These are phyloP conservation scores for Leishmania braziliensis DNA, from an alignment of 208 protist species.

Conservation along the genomic window DNA sequence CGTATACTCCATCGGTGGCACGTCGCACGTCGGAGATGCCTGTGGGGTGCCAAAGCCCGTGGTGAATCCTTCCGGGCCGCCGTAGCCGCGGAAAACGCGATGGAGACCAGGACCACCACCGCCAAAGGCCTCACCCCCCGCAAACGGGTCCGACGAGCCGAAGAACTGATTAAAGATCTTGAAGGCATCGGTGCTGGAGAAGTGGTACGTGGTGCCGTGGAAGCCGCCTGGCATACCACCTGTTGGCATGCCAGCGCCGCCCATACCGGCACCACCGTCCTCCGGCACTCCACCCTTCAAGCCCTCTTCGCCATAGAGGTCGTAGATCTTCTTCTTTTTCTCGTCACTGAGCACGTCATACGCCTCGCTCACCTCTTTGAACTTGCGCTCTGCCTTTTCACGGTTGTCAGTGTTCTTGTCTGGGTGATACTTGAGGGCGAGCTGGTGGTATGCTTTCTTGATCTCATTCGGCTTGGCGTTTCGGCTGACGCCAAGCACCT, in stretches of 20 bases:
- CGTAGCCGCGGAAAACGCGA: constrained; percentile 82
- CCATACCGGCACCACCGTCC: constrained; percentile 54
- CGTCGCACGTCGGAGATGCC: constrained; percentile 81
- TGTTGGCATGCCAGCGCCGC: constrained; percentile 52
- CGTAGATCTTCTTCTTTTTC: constrained; percentile 97
- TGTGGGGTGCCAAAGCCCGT: constrained; percentile 83
- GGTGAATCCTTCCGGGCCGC: constrained; percentile 74
- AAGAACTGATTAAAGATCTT: constrained; percentile 89
- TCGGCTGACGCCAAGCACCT: constrained; percentile 69
- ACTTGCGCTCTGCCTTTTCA: constrained; percentile 88
- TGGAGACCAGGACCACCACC: constrained; percentile 81
- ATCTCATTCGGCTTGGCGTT: constrained; percentile 84
- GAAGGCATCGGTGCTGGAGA: constrained; percentile 81
- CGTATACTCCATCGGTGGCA: constrained; percentile 89
- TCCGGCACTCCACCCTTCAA: constrained; percentile 87
- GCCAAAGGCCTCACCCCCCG: constrained; percentile 83
- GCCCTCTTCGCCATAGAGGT: constrained; percentile 97
- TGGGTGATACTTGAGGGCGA: constrained; percentile 93
- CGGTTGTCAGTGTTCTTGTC: constrained; percentile 91
- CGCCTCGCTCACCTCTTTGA: constrained; percentile 95
- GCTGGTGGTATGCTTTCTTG: constrained; percentile 91
- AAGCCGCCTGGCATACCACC: constrained; percentile 50
- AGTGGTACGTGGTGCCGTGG: constrained; percentile 53
- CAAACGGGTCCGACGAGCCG: constrained; percentile 86
- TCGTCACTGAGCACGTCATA: constrained; percentile 98